These are phyloP conservation scores for Mycena filopes DNA, from an alignment of 768 basidiomycete species.

Conservation along the genomic window DNA sequence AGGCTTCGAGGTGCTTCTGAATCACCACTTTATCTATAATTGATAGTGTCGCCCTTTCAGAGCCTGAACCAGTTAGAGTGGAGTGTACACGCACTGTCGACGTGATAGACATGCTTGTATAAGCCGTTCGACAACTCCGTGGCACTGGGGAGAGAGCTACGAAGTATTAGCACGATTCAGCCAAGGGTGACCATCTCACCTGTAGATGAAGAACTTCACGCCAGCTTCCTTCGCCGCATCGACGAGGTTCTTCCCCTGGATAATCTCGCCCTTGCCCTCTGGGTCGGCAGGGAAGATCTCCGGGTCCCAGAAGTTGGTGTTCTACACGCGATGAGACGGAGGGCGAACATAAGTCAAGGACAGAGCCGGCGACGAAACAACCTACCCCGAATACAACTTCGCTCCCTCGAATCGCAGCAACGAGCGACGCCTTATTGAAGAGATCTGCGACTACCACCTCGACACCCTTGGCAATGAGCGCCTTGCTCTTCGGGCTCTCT, in stretches of 20 bases:
- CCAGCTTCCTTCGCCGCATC: constrained; percentile 37
- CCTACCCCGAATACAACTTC: constrained; percentile 34
- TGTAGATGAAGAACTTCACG: constrained; percentile 44
- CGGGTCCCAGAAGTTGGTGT: constrained; percentile 42
- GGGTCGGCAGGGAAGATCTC: constrained; percentile 30
- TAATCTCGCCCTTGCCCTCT: constrained; percentile 32
- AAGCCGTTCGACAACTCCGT: constrained; percentile 26
- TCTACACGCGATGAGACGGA: constrained; percentile 33
- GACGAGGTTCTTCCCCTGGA: constrained; percentile 42
- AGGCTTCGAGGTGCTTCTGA: constrained; percentile 26
- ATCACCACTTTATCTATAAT: constrained; percentile 30
- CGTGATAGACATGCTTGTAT: constrained; percentile 36
- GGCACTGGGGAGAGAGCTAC: constrained; percentile 23
- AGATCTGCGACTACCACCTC: constrained; percentile 31
- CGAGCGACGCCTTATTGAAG: constrained; percentile 25
- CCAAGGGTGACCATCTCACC: constrained; percentile 25
- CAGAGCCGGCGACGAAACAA: not conserved
- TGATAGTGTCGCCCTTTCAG: not conserved
- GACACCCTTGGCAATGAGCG: constrained; percentile 22
- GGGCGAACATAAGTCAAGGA: not conserved
- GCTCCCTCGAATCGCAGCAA: constrained; percentile 27
- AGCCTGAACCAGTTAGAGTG: not conserved
- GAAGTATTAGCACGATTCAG: not conserved
- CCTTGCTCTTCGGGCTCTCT: constrained; percentile 15
- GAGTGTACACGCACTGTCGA: constrained; percentile 34